Evolutionary conservation across 352 stramenopile species (phyloP).

Genomic region (Phytopythium oedochilum): DNA sequence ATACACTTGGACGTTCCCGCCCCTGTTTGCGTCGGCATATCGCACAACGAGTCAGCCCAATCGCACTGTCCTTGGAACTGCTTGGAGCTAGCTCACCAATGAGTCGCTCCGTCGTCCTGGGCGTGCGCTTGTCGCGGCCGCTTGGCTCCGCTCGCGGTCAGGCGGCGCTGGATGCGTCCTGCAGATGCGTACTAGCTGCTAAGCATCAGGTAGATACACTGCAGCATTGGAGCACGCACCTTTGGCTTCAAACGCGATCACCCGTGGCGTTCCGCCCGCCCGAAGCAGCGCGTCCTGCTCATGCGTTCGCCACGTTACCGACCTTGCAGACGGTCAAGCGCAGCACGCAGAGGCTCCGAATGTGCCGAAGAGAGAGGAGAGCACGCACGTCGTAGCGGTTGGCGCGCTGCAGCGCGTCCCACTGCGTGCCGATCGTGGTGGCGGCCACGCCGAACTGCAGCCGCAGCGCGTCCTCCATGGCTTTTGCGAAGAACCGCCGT

Average conservation of each 20-base stretch:
- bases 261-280: conserved; percentile 29
- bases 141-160: conserved; percentile 16
- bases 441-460: conserved; percentile 70
- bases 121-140: conserved; percentile 5
- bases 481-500: too few relatives aligned
- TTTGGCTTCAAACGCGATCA: conserved; percentile 79
- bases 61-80: too few relatives aligned
- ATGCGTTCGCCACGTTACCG: neutral
- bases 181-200: neutral
- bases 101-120: conserved; percentile 28
- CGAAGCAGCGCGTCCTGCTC: conserved; percentile 19
- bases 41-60: neutral
- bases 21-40: conserved; percentile 20
- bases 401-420: conserved; percentile 34
- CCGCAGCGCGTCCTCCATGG: conserved; percentile 48
- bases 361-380: neutral
- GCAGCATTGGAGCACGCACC: conserved; percentile 12
- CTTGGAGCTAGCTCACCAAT: conserved; percentile 14
- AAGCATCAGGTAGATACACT: neutral
- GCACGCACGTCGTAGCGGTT: conserved; percentile 33
- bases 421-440: conserved; percentile 64
- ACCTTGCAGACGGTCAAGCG: neutral
- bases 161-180: conserved; percentile 36
- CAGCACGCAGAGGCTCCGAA: neutral
- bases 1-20: conserved; percentile 57